These are phyloP conservation scores for Psophocarpus tetragonolobus DNA, from an alignment of 306 rosid species.

Conservation along the genomic window DNA sequence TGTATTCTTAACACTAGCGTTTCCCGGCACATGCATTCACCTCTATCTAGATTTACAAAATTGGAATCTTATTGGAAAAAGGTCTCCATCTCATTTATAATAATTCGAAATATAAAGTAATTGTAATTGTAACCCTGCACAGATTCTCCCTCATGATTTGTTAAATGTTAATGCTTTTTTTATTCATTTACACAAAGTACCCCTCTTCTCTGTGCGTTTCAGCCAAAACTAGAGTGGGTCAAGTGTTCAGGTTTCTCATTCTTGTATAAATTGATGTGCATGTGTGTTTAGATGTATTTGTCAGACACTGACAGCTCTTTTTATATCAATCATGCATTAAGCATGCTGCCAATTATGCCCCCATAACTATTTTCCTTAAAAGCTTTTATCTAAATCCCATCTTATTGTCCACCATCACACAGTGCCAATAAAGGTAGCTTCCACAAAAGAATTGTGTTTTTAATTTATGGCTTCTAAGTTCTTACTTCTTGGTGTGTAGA, in stretches of 20 bases:
- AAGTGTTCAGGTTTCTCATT: conserved; percentile 27
- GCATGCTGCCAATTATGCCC: conserved; percentile 45
- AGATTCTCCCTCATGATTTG: conserved; percentile 12
- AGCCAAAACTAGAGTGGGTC: conserved; percentile 41
- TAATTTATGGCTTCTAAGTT: conserved; percentile 11
- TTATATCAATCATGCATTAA: conserved; percentile 48
- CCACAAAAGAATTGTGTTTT: conserved; percentile 1
- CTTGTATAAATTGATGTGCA: conserved; percentile 41
- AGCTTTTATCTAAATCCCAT: not conserved
- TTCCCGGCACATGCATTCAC: conserved; percentile 51
- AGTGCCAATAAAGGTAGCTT: not conserved
- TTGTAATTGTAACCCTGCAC: not conserved
- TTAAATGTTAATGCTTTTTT: not conserved
- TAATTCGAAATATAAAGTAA: not conserved
- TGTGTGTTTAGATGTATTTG: conserved; percentile 53
- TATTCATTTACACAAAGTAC: not conserved
- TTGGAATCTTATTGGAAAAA: not conserved
- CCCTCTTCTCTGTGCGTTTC: not conserved
- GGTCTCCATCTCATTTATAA: not conserved
- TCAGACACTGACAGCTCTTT: conserved; percentile 72
- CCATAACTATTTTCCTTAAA: conserved; percentile 1
- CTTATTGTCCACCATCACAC: conserved; percentile 18
- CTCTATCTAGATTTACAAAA: conserved; percentile 6
- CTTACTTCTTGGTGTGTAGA: not conserved
- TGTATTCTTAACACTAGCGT: conserved; percentile 34